These are phyloP conservation scores for Leishmania gerbilli DNA, from an alignment of 208 protist genomes.

Conservation along the genomic window DNA sequence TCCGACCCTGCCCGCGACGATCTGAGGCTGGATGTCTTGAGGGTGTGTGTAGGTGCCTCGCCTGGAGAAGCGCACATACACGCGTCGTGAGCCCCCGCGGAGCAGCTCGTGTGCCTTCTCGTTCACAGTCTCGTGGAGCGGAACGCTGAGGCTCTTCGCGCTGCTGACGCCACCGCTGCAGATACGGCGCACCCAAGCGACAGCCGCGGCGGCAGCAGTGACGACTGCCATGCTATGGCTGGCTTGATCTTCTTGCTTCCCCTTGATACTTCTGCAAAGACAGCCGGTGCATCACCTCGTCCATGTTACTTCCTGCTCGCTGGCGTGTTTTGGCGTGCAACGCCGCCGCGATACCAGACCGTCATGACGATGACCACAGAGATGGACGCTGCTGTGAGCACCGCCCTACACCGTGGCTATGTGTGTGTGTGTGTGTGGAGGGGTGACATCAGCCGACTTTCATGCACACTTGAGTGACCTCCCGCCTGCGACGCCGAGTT, in stretches of 20 bases:
- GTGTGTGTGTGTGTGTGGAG: background rate
- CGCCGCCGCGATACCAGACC: no score
- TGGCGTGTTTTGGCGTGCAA: background rate
- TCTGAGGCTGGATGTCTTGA: background rate
- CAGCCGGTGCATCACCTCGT: background rate
- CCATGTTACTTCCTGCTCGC: background rate
- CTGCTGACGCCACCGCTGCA: background rate
- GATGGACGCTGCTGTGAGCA: background rate
- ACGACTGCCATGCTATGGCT: background rate
- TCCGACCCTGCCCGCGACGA: conserved; percentile 15
- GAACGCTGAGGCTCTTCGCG: background rate
- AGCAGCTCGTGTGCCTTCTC: background rate
- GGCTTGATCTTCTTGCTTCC: background rate
- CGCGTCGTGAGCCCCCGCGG: background rate
- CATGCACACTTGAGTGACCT: background rate
- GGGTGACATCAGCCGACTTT: background rate
- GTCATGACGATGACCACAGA: background rate
- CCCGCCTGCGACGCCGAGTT: background rate
- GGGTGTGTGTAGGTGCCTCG: background rate
- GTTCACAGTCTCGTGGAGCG: background rate
- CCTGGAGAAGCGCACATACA: background rate
- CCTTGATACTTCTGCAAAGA: background rate
- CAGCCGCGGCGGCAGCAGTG: background rate
- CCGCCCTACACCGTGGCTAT: background rate
- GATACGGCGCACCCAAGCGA: background rate